Evolutionary conservation across 768 basidiomycete species (phyloP).

Genomic region (Gloeopeniophorella convolvens): DNA sequence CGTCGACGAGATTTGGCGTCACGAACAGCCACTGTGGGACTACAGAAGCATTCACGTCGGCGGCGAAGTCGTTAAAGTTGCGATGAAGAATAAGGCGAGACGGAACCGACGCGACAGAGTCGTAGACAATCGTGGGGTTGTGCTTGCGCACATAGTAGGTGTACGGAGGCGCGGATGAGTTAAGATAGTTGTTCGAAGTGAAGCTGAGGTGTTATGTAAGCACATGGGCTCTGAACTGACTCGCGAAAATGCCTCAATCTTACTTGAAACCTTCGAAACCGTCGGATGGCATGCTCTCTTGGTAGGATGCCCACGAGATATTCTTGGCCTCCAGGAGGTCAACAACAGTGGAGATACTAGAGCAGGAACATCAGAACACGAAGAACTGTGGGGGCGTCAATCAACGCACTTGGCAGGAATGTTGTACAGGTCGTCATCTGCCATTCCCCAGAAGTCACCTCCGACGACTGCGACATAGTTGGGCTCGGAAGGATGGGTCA

Average conservation of each 20-base stretch:
- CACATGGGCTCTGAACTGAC: background rate
- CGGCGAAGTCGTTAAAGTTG: constrained; percentile 58
- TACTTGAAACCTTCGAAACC: constrained; percentile 31
- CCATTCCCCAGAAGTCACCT: constrained; percentile 49
- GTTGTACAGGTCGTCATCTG: constrained; percentile 34
- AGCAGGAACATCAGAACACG: background rate
- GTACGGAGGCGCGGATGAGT: constrained; percentile 31
- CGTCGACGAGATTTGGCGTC: constrained; percentile 54
- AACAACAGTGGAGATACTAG: constrained; percentile 42
- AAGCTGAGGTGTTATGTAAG: constrained; percentile 26
- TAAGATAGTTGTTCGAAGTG: constrained; percentile 34
- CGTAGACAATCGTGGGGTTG: constrained; percentile 45
- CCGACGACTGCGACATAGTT: constrained; percentile 48
- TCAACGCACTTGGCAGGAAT: constrained; percentile 23
- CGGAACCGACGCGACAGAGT: constrained; percentile 40
- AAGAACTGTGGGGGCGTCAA: background rate
- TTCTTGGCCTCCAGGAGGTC: constrained; percentile 53
- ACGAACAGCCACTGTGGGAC: constrained; percentile 58
- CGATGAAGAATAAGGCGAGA: constrained; percentile 40
- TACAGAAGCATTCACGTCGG: constrained; percentile 42
- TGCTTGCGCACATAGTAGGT: constrained; percentile 53
- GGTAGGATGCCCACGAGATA: constrained; percentile 56
- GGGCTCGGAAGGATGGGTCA: constrained; percentile 57
- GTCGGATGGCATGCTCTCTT: constrained; percentile 50
- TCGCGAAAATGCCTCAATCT: background rate